Evolutionary conservation across 352 stramenopile species (phyloP), one percentile per base, ranked within the genome.

Genomic region (Pythium rhizo-oryzae): DNA sequence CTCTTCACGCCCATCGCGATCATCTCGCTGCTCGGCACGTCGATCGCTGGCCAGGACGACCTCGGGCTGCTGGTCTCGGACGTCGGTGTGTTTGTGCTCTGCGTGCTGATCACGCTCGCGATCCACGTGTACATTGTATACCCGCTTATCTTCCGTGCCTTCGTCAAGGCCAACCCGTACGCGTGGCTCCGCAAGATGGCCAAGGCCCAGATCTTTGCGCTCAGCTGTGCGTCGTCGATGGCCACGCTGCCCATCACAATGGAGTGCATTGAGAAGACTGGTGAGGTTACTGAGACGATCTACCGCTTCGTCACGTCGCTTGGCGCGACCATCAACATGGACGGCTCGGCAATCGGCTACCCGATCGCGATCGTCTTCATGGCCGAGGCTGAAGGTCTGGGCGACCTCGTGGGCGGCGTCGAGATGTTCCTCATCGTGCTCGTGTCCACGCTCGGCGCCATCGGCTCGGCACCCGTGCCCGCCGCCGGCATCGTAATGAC

Each of bases 201-300:
- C 18, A 66, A 59, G 3, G 75, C 75, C 0, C 63, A 76, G 43
- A 56, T 77, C 56, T 85, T 85, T 59, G 75, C 72, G 15, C 79
- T 82, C 49, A 67, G 70, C 15, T 73, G 72, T 35, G 35, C 75
- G 6, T 85, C 77, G 21, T 85, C 75, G 5, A 82, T 82, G 62
- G 77, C 75, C 8, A 82, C 77, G 39, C 66, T 85, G 15, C 75
- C 77, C 4, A 67, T 85, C 15, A 58, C 68, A 13, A 79, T 85
- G 44, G 58, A 67, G 11, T 81, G 75, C 49, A 51, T 84, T 23
- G 74, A 84, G 11, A 43, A 49, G 12, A 79, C 74, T 13, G 18
- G 58, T 25, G 16, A 55, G 2, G 58, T 81, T 37, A 59, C 73
- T 3, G 21, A 46, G 24, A 71, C 72, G n/a, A 19, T 80, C 21